These are phyloP conservation scores for Scalesia atractyloides DNA, from an alignment of 129 eudicot species.

Conservation along the genomic window DNA sequence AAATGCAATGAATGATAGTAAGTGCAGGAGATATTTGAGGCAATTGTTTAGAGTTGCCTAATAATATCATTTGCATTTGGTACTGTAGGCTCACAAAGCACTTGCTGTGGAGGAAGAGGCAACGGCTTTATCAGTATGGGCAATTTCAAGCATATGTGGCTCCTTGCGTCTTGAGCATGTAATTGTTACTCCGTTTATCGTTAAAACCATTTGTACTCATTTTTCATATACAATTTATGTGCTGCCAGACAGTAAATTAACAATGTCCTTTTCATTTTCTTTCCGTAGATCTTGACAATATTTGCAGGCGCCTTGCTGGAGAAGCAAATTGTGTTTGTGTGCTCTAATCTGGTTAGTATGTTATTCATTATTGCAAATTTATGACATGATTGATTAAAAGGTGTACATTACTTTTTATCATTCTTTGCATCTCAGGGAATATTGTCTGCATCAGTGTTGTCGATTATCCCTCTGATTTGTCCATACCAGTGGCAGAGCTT, in stretches of 20 bases:
- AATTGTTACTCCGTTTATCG: slow-evolving; percentile 17
- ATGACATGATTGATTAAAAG: not conserved
- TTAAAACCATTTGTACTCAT: not conserved
- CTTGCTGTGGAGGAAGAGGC: slow-evolving; percentile 96
- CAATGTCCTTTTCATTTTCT: slow-evolving; percentile 7
- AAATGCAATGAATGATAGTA: no score
- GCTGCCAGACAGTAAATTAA: not conserved
- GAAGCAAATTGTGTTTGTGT: slow-evolving; percentile 84
- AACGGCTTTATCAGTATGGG: slow-evolving; percentile 84
- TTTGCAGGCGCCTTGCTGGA: slow-evolving; percentile 94
- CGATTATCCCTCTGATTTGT: slow-evolving; percentile 87
- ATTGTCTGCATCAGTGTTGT: slow-evolving; percentile 83
- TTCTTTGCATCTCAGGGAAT: slow-evolving; percentile 64
- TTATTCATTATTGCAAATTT: slow-evolving; percentile 11
- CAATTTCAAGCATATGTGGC: slow-evolving; percentile 89
- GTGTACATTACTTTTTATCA: not conserved
- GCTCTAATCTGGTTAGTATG: slow-evolving; percentile 75
- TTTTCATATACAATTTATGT: not conserved
- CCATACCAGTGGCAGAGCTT: slow-evolving; percentile 99
- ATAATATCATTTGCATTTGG: slow-evolving; percentile 15
- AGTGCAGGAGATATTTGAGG: no score
- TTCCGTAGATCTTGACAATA: slow-evolving; percentile 77
- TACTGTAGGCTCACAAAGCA: slow-evolving; percentile 65
- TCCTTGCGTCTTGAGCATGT: slow-evolving; percentile 96
- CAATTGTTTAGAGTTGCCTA: no score